Conservation (phyloP, 495 filamentous ascomycete species). For the Daldinia childiae region DNA sequence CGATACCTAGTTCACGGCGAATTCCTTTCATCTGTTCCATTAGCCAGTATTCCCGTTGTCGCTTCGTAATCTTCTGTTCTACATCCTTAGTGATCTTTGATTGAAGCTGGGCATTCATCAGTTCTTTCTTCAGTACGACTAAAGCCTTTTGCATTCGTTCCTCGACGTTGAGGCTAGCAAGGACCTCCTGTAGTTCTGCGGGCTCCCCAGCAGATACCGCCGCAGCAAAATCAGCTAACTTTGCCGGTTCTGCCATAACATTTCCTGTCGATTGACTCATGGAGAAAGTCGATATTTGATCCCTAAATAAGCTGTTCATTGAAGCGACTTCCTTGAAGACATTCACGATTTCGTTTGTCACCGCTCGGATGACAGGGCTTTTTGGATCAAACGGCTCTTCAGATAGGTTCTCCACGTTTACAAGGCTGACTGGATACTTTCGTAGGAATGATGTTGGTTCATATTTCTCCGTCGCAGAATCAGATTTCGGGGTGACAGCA, state of each 20-base stretch:
- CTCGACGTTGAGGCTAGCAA: conserved; percentile 87
- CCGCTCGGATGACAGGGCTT: conserved; percentile 82
- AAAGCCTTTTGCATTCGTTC: conserved; percentile 89
- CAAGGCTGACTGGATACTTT: conserved; percentile 89
- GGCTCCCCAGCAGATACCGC: conserved; percentile 92
- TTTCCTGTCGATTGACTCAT: conserved; percentile 95
- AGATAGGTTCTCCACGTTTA: conserved; percentile 89
- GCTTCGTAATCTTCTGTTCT: conserved; percentile 96
- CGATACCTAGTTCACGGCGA: conserved; percentile 90
- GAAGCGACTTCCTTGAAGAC: conserved; percentile 96
- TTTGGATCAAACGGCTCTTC: conserved; percentile 93
- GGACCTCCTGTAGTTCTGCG: conserved; percentile 91
- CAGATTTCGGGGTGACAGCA: conserved; percentile 59
- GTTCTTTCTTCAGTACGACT: conserved; percentile 93
- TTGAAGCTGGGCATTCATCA: conserved; percentile 96
- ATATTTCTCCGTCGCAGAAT: conserved; percentile 66
- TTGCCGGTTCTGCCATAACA: conserved; percentile 91
- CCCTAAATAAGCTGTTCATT: conserved; percentile 93
- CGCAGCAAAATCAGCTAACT: conserved; percentile 95
- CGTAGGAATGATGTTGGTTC: conserved; percentile 91
- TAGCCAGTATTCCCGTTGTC: conserved; percentile 97
- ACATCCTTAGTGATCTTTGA: conserved; percentile 99
- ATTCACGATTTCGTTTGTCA: conserved; percentile 97
- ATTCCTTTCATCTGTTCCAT: conserved; percentile 99
- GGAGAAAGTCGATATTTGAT: conserved; percentile 96